Conservation (phyloP, 2,329 filamentous ascomycete species). For the Onygenales sp. region DNA sequence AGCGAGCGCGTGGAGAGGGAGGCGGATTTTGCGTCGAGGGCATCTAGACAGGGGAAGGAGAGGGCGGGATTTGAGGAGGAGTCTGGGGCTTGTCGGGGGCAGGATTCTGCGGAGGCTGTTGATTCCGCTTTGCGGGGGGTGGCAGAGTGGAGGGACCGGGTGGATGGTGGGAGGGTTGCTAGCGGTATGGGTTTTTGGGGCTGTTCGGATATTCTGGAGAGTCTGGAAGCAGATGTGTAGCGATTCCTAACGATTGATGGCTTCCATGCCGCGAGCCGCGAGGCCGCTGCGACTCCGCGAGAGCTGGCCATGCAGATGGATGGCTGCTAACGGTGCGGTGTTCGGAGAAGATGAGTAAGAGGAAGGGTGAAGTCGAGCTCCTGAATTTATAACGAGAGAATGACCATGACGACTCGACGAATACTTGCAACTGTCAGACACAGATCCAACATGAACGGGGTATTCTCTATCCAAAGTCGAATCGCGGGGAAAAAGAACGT, state of each 20-base stretch:
- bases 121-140: conserved; percentile 5
- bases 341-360: background rate
- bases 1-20: conserved; percentile 59
- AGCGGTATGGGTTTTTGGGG: background rate
- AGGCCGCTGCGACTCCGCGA: background rate
- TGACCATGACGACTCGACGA: background rate
- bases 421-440: too few relatives aligned
- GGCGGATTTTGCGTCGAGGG: conserved; percentile 67
- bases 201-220: background rate
- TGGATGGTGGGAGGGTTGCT: background rate
- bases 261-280: background rate
- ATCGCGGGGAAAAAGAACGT: background rate
- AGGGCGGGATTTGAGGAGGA: conserved; percentile 67
- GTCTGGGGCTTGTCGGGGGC: background rate
- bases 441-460: too few relatives aligned
- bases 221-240: background rate
- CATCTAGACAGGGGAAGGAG: conserved; percentile 83
- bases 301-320: background rate
- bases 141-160: conserved; percentile 4
- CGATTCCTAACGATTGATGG: background rate
- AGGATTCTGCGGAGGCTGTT: background rate
- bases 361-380: background rate
- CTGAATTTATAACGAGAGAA: background rate
- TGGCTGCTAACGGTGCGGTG: background rate
- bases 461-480: background rate